These are phyloP conservation scores for Tolypocladium pustulatum DNA, from an alignment of 2,329 filamentous ascomycete species.

Conservation along the genomic window DNA sequence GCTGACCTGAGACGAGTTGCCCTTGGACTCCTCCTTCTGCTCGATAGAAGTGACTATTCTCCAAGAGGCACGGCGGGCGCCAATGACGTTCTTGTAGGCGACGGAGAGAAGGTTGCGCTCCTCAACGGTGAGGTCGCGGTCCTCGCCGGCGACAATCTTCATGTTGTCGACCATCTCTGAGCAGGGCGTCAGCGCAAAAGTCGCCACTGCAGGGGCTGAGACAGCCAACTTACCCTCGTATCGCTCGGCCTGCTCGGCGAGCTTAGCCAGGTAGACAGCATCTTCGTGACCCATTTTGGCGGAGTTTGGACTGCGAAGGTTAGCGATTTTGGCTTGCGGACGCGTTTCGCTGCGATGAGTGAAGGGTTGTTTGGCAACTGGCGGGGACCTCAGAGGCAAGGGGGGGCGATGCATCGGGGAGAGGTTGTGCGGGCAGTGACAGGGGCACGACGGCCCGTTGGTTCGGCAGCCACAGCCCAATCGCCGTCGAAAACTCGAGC, in stretches of 20 bases:
- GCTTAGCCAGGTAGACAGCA: constrained; percentile 98
- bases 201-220: background rate
- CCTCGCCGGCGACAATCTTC: constrained; percentile 91
- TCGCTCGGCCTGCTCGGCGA: constrained; percentile 99
- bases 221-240: constrained; percentile 73
- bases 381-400: background rate
- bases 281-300: constrained; percentile 96
- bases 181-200: constrained; percentile 13
- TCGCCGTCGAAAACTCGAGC: background rate
- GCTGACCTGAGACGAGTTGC: constrained; percentile 79
- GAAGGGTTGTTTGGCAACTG: background rate
- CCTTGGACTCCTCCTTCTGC: constrained; percentile 99
- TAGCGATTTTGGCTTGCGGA: background rate
- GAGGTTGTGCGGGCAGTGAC: background rate
- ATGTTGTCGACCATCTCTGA: constrained; percentile 99
- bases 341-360: background rate
- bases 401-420: background rate
- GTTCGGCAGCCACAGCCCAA: background rate
- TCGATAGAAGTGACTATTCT: constrained; percentile 97
- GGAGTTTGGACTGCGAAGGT: background rate
- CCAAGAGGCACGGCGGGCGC: constrained; percentile 93
- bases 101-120: constrained; percentile 96
- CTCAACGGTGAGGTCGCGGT: constrained; percentile 76
- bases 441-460: background rate
- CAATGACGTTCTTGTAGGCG: constrained; percentile 99